A percentile compares a stretch with the other conserved stretches of the same genome.
These are phyloP conservation scores for Begonia fuchsioides DNA, from an alignment of 306 rosid species.

Conservation along the genomic window DNA sequence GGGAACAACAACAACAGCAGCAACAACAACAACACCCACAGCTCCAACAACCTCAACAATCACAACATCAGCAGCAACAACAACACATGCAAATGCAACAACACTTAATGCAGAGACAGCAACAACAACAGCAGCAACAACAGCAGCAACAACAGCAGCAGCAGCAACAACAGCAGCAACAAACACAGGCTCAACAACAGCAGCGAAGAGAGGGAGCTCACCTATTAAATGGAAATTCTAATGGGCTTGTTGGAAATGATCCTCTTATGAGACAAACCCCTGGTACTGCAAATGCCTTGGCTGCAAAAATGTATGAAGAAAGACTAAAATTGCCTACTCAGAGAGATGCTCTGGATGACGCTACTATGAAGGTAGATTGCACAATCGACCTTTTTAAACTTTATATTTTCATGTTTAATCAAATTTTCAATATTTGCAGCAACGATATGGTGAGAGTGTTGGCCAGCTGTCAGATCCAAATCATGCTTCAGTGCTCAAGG, in stretches of 20 bases:
- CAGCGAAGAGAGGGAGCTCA: slow-evolving; percentile 89
- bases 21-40: slow-evolving; percentile 43
- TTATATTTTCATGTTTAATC: slow-evolving; percentile 11
- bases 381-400: slow-evolving; percentile 9
- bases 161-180: slow-evolving; percentile 16
- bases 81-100: slow-evolving; percentile 55
- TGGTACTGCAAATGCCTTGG: slow-evolving; percentile 84
- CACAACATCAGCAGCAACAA: slow-evolving; percentile 76
- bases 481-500: slow-evolving; percentile 75
- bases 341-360: slow-evolving; percentile 87
- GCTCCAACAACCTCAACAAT: slow-evolving; percentile 55
- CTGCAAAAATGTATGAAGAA: slow-evolving; percentile 94
- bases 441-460: slow-evolving; percentile 82
- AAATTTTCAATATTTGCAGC: slow-evolving; percentile 36
- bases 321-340: slow-evolving; percentile 71
- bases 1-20: slow-evolving; percentile 84
- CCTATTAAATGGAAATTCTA: slow-evolving; percentile 62
- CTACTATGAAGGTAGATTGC: slow-evolving; percentile 59
- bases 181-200: slow-evolving; percentile 33
- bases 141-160: slow-evolving; percentile 39
- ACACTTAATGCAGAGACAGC: slow-evolving; percentile 24
- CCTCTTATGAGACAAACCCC: slow-evolving; percentile 57
- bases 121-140: slow-evolving; percentile 38
- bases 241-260: slow-evolving; percentile 77
- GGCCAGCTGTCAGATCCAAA: slow-evolving; percentile 77